These are phyloP conservation scores for Creolimax fragrantissima DNA, from an alignment of 78 protist genomes.

Conservation along the genomic window DNA sequence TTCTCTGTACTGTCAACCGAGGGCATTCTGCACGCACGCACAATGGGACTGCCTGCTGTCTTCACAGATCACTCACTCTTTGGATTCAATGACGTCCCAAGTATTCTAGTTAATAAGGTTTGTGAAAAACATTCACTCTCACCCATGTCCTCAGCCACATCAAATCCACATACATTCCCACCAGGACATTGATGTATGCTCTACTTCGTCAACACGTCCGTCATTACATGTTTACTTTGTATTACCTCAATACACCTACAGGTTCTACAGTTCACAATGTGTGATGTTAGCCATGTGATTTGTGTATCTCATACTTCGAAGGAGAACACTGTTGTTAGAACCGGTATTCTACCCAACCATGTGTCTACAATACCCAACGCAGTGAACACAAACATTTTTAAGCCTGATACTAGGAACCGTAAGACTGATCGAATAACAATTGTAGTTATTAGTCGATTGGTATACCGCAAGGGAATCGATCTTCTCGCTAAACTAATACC, in stretches of 20 bases:
- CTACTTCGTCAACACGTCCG: background rate
- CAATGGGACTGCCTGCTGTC: slow-evolving; percentile 62
- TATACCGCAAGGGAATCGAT: slow-evolving; percentile 86
- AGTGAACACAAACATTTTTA: slow-evolving; percentile 67
- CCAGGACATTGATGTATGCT: background rate
- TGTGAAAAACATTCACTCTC: no score
- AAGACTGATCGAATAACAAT: slow-evolving; percentile 48
- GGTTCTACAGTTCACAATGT: slow-evolving; percentile 49
- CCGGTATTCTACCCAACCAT: slow-evolving; percentile 57
- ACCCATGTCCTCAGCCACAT: no score
- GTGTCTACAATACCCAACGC: slow-evolving; percentile 96
- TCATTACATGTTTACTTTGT: background rate
- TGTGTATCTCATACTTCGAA: slow-evolving; percentile 89
- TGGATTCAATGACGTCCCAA: slow-evolving; percentile 78
- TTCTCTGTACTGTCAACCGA: slow-evolving; percentile 83
- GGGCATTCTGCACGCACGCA: slow-evolving; percentile 70
- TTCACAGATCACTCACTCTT: slow-evolving; percentile 96
- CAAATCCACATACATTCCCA: background rate
- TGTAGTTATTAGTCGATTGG: slow-evolving; percentile 81
- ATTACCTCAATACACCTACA: background rate
- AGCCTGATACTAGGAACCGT: slow-evolving; percentile 53
- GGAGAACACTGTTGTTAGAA: slow-evolving; percentile 87
- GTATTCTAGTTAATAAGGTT: slow-evolving; percentile 48
- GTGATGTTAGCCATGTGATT: slow-evolving; percentile 72
- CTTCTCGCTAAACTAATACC: slow-evolving; percentile 59